These are phyloP conservation scores for Ascoidea tarda DNA, from an alignment of 805 yeast species.

Conservation along the genomic window DNA sequence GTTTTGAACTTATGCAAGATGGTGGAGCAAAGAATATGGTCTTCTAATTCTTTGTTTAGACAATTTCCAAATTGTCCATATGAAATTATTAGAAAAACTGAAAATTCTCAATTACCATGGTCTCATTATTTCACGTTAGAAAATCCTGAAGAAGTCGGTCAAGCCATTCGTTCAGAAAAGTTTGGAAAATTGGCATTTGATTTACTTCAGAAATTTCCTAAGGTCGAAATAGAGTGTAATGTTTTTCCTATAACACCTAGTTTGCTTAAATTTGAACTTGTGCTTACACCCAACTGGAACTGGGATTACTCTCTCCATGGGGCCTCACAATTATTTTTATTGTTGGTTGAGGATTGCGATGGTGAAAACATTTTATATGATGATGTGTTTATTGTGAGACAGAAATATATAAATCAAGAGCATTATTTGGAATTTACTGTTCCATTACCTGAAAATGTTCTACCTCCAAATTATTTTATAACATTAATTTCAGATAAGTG, in stretches of 20 bases:
- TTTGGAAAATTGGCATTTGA: slow-evolving; percentile 47
- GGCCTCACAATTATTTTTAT: slow-evolving; percentile 44
- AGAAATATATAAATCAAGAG: slow-evolving; percentile 34
- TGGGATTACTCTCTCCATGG: slow-evolving; percentile 67
- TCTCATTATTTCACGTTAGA: slow-evolving; percentile 50
- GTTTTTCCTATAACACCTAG: slow-evolving; percentile 71
- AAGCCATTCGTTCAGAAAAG: slow-evolving; percentile 61
- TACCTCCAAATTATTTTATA: slow-evolving; percentile 66
- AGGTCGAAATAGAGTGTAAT: slow-evolving; percentile 38
- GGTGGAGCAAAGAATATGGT: slow-evolving; percentile 77
- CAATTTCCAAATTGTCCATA: slow-evolving; percentile 64
- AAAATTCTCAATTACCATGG: slow-evolving; percentile 78
- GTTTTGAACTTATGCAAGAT: slow-evolving; percentile 59
- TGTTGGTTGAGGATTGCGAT: slow-evolving; percentile 72
- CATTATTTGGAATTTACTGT: slow-evolving; percentile 54
- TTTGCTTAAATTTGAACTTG: slow-evolving; percentile 50
- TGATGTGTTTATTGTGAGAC: slow-evolving; percentile 39
- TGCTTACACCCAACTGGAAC: slow-evolving; percentile 55
- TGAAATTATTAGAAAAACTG: slow-evolving; percentile 61
- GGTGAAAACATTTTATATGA: slow-evolving; percentile 59
- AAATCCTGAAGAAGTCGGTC: slow-evolving; percentile 66
- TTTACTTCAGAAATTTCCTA: slow-evolving; percentile 61
- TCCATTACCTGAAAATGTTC: slow-evolving; percentile 27
- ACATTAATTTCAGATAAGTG: slow-evolving; percentile 69
- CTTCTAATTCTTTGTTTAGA: slow-evolving; percentile 70